These are phyloP conservation scores for Russula sp. DNA, from an alignment of 768 basidiomycete species.

Conservation along the genomic window DNA sequence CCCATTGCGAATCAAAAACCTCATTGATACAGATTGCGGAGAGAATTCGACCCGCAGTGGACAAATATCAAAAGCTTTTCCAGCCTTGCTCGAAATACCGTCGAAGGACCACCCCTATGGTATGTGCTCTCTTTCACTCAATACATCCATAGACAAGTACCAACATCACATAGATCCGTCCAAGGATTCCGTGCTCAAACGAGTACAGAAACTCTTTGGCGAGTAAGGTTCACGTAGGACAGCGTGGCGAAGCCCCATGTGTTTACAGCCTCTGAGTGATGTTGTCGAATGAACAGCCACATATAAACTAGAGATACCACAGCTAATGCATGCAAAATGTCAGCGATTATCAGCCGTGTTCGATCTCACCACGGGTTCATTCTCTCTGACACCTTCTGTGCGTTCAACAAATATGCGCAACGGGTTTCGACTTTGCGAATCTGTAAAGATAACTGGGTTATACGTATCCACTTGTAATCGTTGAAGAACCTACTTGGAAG, in stretches of 20 bases:
- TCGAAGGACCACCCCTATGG: slow-evolving; percentile 99
- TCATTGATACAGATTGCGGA: slow-evolving; percentile 74
- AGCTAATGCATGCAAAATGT: slow-evolving; percentile 32
- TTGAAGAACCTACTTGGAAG: slow-evolving; percentile 60
- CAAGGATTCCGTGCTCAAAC: slow-evolving; percentile 93
- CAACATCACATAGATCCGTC: slow-evolving; percentile 65
- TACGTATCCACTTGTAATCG: slow-evolving; percentile 34
- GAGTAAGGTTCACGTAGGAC: slow-evolving; percentile 51
- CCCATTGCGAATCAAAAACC: background rate
- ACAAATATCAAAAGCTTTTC: slow-evolving; percentile 94
- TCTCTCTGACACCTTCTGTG: slow-evolving; percentile 61
- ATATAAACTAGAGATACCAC: slow-evolving; percentile 23
- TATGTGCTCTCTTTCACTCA: slow-evolving; percentile 39
- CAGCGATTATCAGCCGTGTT: slow-evolving; percentile 34
- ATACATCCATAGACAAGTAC: slow-evolving; percentile 29
- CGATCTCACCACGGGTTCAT: slow-evolving; percentile 71
- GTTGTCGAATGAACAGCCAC: background rate
- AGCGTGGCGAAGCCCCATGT: slow-evolving; percentile 1
- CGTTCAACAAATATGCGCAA: slow-evolving; percentile 70
- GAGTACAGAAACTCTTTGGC: slow-evolving; percentile 94
- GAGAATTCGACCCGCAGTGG: slow-evolving; percentile 92
- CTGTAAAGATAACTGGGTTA: slow-evolving; percentile 39
- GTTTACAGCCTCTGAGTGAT: background rate
- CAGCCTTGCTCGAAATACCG: slow-evolving; percentile 94
- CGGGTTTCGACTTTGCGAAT: slow-evolving; percentile 58